Base-by-base conservation (phyloP, 139 green algal genomes). In the Closterium sp. region DNA sequence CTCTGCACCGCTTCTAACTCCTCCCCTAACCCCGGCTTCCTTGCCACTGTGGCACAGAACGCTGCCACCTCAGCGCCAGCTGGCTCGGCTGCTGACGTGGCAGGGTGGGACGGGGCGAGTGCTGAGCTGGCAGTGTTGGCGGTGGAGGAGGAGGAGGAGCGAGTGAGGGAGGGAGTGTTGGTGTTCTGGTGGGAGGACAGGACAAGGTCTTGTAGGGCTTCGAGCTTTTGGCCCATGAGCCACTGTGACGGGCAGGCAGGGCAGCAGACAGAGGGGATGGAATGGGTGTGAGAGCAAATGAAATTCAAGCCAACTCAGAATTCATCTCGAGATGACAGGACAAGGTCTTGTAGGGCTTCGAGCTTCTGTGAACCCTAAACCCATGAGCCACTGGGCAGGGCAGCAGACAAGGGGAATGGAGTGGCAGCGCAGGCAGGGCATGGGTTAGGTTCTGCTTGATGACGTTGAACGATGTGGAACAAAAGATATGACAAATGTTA, bases 241-340 rank as follows among this genome's bases (percentile, higher is more conserved):
- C 62, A 79, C 62, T 79, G 62, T 27, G 17, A 79, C 24, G 62
- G 96, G 97, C 50, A 98, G 96, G 17, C 24, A 79, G 62, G 96
- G 97, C 50, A 98, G 96, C 50, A 98, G 96, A 95, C 98, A 96
- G n/a, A n/a, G 0, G 96, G 94, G 91, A 98, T 97, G 62, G 31
- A 32, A 6, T 29, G 17, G 31, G 30, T n/a, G n/a, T n/a, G n/a
- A n/a, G n/a, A n/a, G n/a, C n/a, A n/a, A n/a, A n/a, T n/a, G n/a
- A n/a, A n/a, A n/a, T n/a, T n/a, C n/a, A n/a, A n/a, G n/a, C n/a
- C n/a, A n/a, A n/a, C n/a, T n/a, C n/a, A n/a, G n/a, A n/a, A n/a
- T n/a, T n/a, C n/a, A n/a, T n/a, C n/a, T n/a, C n/a, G n/a, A n/a
- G n/a, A n/a, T n/a, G 62, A 79, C 19, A 79, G 19, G 19, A 79